A percentile compares a stretch with the other conserved stretches of the same genome.
Conservation (phyloP, 2,329 filamentous ascomycete species). For the Beauveria pseudobassiana region DNA sequence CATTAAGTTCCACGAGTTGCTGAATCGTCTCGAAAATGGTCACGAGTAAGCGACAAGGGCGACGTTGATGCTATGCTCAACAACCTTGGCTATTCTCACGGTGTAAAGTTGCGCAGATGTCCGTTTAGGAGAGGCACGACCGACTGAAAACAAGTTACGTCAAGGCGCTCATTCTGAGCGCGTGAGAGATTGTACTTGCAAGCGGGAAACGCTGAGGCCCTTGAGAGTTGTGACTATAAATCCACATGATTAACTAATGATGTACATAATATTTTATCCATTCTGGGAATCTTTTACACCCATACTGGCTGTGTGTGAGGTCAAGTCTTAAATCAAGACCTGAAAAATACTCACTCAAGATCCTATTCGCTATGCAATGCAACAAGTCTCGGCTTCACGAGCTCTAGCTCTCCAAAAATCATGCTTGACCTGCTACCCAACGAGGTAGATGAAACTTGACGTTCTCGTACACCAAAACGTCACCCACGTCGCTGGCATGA, state of each 20-base stretch:
- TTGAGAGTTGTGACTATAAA: too few species aligned
- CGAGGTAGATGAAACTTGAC: conserved; percentile 62
- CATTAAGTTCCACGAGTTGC: not conserved
- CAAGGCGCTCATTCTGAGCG: too few species aligned
- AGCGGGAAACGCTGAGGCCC: too few species aligned
- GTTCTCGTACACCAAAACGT: conserved; percentile 98
- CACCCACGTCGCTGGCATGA: conserved; percentile 90
- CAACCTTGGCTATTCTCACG: not conserved
- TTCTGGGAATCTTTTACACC: too few species aligned
- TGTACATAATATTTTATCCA: too few species aligned
- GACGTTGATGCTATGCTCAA: not conserved
- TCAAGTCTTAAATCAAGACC: not conserved
- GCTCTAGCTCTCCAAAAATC: not conserved
- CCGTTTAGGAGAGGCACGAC: too few species aligned
- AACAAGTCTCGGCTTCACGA: not conserved
- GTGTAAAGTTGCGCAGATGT: not conserved
- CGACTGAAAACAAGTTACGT: too few species aligned
- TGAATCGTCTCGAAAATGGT: not conserved
- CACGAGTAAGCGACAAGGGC: not conserved
- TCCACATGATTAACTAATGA: too few species aligned
- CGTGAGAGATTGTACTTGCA: too few species aligned
- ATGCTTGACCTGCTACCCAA: conserved; percentile 22
- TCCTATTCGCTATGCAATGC: not conserved
- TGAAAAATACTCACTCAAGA: not conserved
- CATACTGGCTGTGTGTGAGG: too few species aligned